phyloP scores from a whole-genome alignment of 1,139 yeast species.

The Pichia sp. region DNA sequence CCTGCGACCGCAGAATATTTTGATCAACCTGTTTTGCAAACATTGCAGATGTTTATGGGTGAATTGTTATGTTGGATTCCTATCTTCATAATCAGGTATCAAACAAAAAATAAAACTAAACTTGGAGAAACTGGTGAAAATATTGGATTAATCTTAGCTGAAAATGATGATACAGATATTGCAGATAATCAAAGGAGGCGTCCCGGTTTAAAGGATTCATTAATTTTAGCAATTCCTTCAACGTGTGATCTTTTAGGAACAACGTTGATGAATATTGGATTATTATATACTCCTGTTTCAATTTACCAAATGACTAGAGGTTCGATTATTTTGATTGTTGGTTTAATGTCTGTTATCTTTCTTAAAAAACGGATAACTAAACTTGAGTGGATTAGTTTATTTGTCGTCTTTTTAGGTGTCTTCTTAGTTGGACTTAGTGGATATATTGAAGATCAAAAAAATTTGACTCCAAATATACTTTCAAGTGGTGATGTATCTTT shows the following conservation, averaged over 20 bases:
- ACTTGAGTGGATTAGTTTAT: conserved; percentile 64
- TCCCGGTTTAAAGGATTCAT: conserved; percentile 21
- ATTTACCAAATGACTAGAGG: conserved; percentile 85
- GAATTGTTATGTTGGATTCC: conserved; percentile 54
- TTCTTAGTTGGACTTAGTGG: conserved; percentile 73
- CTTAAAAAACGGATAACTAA: conserved; percentile 50
- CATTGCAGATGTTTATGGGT: conserved; percentile 78
- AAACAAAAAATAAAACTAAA: not conserved
- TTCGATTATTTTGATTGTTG: conserved; percentile 70
- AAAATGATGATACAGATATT: not conserved
- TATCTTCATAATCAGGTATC: conserved; percentile 13
- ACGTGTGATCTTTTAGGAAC: conserved; percentile 69
- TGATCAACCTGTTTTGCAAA: conserved; percentile 76
- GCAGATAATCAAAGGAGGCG: conserved; percentile 9
- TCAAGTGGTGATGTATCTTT: conserved; percentile 20
- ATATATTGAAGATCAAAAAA: conserved; percentile 14
- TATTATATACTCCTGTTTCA: conserved; percentile 73
- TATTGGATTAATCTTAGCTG: conserved; percentile 1
- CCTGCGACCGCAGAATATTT: conserved; percentile 44
- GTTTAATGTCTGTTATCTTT: conserved; percentile 60
- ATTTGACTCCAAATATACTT: not conserved
- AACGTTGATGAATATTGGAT: conserved; percentile 70
- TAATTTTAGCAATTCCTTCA: conserved; percentile 54
- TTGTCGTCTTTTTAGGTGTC: conserved; percentile 60
- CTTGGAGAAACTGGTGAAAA: not conserved